Evolutionary conservation across 2,329 filamentous ascomycete species (phyloP).

Genomic region (Daldinia sp.): DNA sequence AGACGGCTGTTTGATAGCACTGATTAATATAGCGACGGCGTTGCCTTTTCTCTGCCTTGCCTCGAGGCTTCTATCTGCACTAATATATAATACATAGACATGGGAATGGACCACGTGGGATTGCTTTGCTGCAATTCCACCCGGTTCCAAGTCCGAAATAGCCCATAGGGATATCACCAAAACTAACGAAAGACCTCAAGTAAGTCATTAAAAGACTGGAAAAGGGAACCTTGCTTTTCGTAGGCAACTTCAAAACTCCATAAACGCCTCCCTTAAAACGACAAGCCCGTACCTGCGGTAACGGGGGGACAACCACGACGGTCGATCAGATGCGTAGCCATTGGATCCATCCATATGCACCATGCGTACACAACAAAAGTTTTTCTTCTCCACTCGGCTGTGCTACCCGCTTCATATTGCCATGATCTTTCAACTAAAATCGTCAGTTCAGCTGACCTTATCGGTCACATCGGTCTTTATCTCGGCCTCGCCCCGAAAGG

Average conservation of each 20-base stretch:
- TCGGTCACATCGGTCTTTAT: conserved; percentile 39
- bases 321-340: conserved; percentile 28
- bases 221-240: conserved; percentile 29
- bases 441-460: conserved; percentile 31
- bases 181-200: conserved; percentile 38
- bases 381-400: conserved; percentile 31
- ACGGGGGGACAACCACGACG: conserved; percentile 24
- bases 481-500: conserved; percentile 47
- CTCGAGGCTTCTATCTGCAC: conserved; percentile 44
- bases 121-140: conserved; percentile 20
- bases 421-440: conserved; percentile 8
- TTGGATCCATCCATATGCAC: conserved; percentile 24
- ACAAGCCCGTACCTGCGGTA: conserved; percentile 15
- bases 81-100: conserved; percentile 43
- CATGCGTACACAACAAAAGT: conserved; percentile 23
- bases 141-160: conserved; percentile 20
- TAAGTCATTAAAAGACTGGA: neutral
- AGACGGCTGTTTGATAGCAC: conserved; percentile 2
- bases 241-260: conserved; percentile 26
- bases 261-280: conserved; percentile 29
- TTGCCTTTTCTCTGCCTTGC: conserved; percentile 38
- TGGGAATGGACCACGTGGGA: conserved; percentile 31
- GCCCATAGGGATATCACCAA: conserved; percentile 42
- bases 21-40: conserved; percentile 39
- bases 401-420: conserved; percentile 19